Base-by-base conservation (phyloP, 2,329 filamentous ascomycete genomes). In the Aschersonia sp. region DNA sequence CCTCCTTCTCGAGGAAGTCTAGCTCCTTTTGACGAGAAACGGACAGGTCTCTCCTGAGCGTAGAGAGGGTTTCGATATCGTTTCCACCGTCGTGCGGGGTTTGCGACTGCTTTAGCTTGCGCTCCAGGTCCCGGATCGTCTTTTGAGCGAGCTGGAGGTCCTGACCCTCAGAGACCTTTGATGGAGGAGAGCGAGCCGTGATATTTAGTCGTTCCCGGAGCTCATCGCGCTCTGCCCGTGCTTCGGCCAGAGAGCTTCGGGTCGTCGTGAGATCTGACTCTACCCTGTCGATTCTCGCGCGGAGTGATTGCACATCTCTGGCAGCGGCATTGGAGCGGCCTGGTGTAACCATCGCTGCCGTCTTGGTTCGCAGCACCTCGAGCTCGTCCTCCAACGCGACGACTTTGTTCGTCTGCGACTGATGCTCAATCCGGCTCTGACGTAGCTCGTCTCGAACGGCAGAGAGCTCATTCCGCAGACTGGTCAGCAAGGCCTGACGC, bases 321-420 rank as follows among this genome's bases (percentile, higher is more conserved):
- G 71, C 65, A 28, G 76, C 65, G 57, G 71, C 73, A 47, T 75
- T 68, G 30, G 84, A 59, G 51, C 80, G 78, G 44, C 52, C 49
- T 7, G 46, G 50, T 30, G 45, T 51, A 9, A 32, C 44, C 12
- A 31, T 40, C 4, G 40, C 41, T 35, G 40, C 30, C 35, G 47
- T 35, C 38, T 47, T 60, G 32, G 48, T 56, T 59, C 88, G 83
- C 10, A 89, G 65, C 31, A 86, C 77, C 47, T 86, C 80, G n/a
- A 88, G 72, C 59, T 89, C 85, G 53, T 89, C 84, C 58, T 89
- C 83, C 28, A 89, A 62, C 5, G 74, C 73, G 49, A 84, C 77
- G 2, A 81, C 69, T 59, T 80, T 86, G 53, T 85, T 81, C 45
- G 71, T 69, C 51, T 85, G 71, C 1, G 71, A 61, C 53, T 79